Conservation (phyloP, 2,329 filamentous ascomycete genomes). For the Chlorencoelia australis region DNA sequence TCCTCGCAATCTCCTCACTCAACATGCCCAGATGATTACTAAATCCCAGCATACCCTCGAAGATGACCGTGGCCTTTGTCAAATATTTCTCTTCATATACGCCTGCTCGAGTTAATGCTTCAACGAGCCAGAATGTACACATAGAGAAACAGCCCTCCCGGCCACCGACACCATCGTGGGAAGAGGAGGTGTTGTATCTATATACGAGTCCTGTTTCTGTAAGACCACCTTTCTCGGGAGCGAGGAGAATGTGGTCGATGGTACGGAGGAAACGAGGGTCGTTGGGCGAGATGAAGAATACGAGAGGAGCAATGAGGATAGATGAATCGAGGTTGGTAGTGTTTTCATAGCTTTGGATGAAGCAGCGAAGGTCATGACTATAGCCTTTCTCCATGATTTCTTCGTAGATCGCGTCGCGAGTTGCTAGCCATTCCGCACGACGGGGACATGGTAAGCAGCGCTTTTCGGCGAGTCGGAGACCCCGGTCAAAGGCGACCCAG, state of each 20-base stretch:
- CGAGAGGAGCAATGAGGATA: slow-evolving; percentile 65
- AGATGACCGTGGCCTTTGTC: slow-evolving; percentile 52
- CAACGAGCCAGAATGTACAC: slow-evolving; percentile 77
- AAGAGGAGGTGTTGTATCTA: slow-evolving; percentile 58
- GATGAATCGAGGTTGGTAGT: slow-evolving; percentile 62
- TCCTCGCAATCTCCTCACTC: slow-evolving; percentile 66
- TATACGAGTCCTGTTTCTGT: slow-evolving; percentile 69
- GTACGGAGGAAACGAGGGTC: slow-evolving; percentile 67
- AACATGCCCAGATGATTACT: slow-evolving; percentile 72
- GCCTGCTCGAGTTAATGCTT: slow-evolving; percentile 61
- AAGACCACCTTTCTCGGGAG: slow-evolving; percentile 65
- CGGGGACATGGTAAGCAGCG: slow-evolving; percentile 66
- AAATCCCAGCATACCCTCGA: slow-evolving; percentile 70
- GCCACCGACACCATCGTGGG: slow-evolving; percentile 65
- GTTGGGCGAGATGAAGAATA: slow-evolving; percentile 71
- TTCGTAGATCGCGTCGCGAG: slow-evolving; percentile 60
- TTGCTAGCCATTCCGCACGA: slow-evolving; percentile 52
- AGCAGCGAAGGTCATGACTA: slow-evolving; percentile 58
- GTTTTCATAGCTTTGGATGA: slow-evolving; percentile 68
- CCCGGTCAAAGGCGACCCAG: slow-evolving; percentile 72
- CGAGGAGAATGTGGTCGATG: slow-evolving; percentile 59
- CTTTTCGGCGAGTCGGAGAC: slow-evolving; percentile 63
- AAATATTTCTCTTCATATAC: slow-evolving; percentile 57
- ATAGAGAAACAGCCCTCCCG: slow-evolving; percentile 69
- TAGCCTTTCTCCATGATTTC: slow-evolving; percentile 71